Percentiles rank a stretch among this genome's conserved stretches.
Evolutionary conservation across 257 asterid species (phyloP).

Genomic region (Coffea eugenioides): DNA sequence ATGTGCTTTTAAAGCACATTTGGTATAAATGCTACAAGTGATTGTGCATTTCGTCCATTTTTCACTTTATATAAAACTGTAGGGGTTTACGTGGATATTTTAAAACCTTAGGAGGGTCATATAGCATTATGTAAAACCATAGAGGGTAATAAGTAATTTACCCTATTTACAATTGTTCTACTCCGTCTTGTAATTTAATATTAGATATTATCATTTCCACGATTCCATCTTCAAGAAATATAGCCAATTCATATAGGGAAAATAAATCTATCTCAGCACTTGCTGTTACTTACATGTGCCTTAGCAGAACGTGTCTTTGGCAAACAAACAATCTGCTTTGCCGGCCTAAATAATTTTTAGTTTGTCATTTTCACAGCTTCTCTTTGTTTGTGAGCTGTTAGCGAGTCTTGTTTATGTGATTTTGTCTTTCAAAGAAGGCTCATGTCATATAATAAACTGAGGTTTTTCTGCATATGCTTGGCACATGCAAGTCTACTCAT

Average conservation of each 20-base stretch:
- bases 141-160: no score
- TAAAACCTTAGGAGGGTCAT: no score
- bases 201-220: no score
- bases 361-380: not conserved
- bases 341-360: not conserved
- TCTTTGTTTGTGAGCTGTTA: not conserved
- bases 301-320: not conserved
- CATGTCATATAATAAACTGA: slow-evolving; percentile 28
- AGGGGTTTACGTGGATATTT: no score
- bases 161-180: no score
- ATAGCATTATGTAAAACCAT: no score
- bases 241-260: not conserved
- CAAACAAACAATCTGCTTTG: slow-evolving; percentile 3
- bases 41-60: no score
- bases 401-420: not conserved
- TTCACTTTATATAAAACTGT: no score
- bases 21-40: no score
- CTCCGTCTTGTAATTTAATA: no score
- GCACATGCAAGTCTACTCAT: slow-evolving; percentile 41
- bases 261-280: not conserved
- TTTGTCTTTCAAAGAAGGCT: slow-evolving; percentile 17
- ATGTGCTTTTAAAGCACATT: no score
- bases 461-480: slow-evolving; percentile 32
- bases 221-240: not conserved
- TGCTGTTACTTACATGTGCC: not conserved